Conservation (phyloP, 2,329 filamentous ascomycete genomes). For the Fusarium dimerum region DNA sequence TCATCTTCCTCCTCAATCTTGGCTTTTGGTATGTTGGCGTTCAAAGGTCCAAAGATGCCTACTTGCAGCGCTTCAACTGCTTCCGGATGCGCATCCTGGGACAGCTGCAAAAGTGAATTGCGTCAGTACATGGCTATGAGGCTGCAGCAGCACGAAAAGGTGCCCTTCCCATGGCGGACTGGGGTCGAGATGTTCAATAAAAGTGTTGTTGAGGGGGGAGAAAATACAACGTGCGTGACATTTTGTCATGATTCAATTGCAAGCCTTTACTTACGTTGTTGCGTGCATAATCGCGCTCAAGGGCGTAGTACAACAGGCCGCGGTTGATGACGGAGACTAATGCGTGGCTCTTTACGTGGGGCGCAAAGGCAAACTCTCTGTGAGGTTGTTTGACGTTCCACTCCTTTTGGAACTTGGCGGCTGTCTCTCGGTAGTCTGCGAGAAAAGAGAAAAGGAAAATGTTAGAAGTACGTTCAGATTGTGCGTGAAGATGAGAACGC, state of each 20-base stretch:
- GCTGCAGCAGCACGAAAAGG: constrained; percentile 5
- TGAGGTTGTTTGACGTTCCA: constrained; percentile 66
- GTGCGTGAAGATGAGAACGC: too few species aligned
- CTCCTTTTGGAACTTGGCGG: constrained; percentile 68
- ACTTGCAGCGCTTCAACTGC: constrained; percentile 48
- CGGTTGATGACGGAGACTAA: constrained; percentile 64
- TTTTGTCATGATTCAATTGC: not conserved
- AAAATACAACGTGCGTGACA: constrained; percentile 4
- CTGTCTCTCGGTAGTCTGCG: constrained; percentile 67
- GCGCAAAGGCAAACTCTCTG: constrained; percentile 63
- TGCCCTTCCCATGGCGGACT: too few species aligned
- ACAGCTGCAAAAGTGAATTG: constrained; percentile 43
- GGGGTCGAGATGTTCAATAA: too few species aligned
- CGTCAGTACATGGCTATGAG: constrained; percentile 25
- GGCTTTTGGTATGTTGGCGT: constrained; percentile 43
- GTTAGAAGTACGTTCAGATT: too few species aligned
- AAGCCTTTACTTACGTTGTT: constrained; percentile 46
- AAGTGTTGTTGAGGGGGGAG: not conserved
- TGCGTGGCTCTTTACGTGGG: constrained; percentile 64
- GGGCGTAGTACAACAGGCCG: constrained; percentile 61
- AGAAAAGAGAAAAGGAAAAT: constrained; percentile 17
- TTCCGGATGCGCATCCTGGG: constrained; percentile 49
- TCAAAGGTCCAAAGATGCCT: constrained; percentile 60
- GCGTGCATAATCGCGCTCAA: constrained; percentile 56
- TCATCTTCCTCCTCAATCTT: constrained; percentile 43